phyloP scores from a whole-genome alignment of 176 grass and related monocot species.

The Bromus sterilis region DNA sequence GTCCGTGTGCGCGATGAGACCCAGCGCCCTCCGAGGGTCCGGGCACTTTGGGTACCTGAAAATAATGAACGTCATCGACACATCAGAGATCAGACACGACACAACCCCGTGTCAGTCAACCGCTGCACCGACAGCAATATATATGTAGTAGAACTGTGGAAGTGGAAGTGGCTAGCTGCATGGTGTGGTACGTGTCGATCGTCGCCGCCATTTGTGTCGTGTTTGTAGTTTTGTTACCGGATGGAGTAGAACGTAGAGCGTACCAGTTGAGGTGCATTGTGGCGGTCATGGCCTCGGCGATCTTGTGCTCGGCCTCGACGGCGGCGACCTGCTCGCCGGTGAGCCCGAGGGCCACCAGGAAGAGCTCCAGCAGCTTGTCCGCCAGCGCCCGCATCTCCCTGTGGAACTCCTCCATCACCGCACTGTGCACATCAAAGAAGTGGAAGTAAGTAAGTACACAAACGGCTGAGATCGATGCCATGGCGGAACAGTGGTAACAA shows the following conservation, averaged over 20 bases:
- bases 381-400: constrained; percentile 56
- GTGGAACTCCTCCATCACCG: constrained; percentile 89
- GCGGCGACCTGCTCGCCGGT: constrained; percentile 36
- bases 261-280: constrained; percentile 61
- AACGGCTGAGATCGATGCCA: not conserved
- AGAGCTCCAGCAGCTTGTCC: constrained; percentile 43
- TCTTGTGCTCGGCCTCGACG: constrained; percentile 24
- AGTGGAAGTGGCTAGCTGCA: not conserved
- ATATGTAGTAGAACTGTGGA: no score
- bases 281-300: constrained; percentile 37
- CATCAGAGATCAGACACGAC: no score
- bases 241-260: not conserved
- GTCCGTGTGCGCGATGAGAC: constrained; percentile 89
- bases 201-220: not conserved
- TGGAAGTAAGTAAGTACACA: not conserved
- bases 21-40: constrained; percentile 77
- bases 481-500: not conserved
- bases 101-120: not conserved
- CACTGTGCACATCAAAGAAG: no score
- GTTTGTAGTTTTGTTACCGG: not conserved
- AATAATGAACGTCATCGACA: not conserved
- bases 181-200: not conserved
- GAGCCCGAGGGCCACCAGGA: constrained; percentile 67
- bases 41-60: constrained; percentile 81
- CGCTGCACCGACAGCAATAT: not conserved